Conservation (phyloP, 192 early-diverging fungal species). For the Entophlyctis helioformis region DNA sequence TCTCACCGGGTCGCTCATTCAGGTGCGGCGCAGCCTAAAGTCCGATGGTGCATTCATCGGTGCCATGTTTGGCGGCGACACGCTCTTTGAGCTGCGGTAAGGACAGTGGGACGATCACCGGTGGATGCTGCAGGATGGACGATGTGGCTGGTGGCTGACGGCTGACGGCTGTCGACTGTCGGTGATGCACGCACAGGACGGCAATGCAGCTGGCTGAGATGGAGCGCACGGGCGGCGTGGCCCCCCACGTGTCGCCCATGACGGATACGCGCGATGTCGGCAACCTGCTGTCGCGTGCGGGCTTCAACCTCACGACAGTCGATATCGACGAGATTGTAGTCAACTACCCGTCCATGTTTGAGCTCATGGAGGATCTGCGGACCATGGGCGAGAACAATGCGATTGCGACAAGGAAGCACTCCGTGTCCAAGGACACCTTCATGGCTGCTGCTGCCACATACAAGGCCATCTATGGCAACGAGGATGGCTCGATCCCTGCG, state of each 20-base stretch:
- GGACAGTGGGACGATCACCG: no score
- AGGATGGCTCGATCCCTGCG: slow-evolving; percentile 80
- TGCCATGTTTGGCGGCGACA: slow-evolving; percentile 89
- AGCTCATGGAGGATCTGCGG: slow-evolving; percentile 76
- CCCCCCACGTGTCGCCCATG: slow-evolving; percentile 83
- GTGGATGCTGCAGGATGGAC: no score
- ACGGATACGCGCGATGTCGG: slow-evolving; percentile 72
- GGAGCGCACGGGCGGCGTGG: slow-evolving; percentile 83
- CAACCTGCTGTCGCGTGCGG: slow-evolving; percentile 65
- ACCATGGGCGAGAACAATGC: slow-evolving; percentile 95
- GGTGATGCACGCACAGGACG: no score
- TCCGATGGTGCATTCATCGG: slow-evolving; percentile 90
- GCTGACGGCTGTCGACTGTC: no score
- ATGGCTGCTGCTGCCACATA: slow-evolving; percentile 77
- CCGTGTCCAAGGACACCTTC: slow-evolving; percentile 63
- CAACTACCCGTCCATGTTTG: slow-evolving; percentile 83
- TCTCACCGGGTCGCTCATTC: slow-evolving; percentile 77
- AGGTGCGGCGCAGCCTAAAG: slow-evolving; percentile 67
- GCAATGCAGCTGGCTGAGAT: slow-evolving; percentile 81
- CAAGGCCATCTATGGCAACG: slow-evolving; percentile 80
- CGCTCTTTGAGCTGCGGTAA: slow-evolving; percentile 88
- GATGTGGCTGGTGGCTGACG: no score
- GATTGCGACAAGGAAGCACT: slow-evolving; percentile 35
- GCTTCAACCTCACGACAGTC: slow-evolving; percentile 83
- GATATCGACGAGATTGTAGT: slow-evolving; percentile 87